phyloP scores from a whole-genome alignment of 495 filamentous ascomycete genomes.

The Amorphotheca resinae region DNA sequence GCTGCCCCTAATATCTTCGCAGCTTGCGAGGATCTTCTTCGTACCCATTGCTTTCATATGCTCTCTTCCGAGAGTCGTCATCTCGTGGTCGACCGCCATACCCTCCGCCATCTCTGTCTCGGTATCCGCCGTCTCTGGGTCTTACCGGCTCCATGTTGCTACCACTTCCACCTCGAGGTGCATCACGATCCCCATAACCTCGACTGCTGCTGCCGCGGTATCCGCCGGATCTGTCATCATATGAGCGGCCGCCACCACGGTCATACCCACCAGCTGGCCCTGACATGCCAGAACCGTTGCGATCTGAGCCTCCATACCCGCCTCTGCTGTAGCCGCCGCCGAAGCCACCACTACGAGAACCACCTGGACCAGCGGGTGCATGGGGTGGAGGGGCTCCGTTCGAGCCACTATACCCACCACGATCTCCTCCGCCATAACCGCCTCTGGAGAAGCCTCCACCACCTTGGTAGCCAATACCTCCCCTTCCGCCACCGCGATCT shows the following conservation, averaged over 20 bases:
- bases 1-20: constrained; percentile 52
- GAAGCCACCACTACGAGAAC: constrained; percentile 39
- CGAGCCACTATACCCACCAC: constrained; percentile 33
- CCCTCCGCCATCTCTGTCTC: constrained; percentile 28
- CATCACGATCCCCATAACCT: constrained; percentile 41
- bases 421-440: constrained; percentile 17
- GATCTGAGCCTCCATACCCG: constrained; percentile 35
- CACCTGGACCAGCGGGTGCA: constrained; percentile 69
- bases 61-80: constrained; percentile 49
- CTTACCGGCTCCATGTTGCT: constrained; percentile 60
- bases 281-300: constrained; percentile 20
- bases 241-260: constrained; percentile 46
- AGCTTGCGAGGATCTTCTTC: constrained; percentile 72
- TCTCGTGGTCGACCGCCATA: constrained; percentile 36
- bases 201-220: constrained; percentile 49
- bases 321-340: constrained; percentile 37
- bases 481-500: constrained; percentile 36
- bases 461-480: constrained; percentile 49
- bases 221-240: constrained; percentile 47
- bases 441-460: constrained; percentile 42
- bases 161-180: constrained; percentile 43
- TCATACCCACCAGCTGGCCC: constrained; percentile 46
- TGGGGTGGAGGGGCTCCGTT: constrained; percentile 48
- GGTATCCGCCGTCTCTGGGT: constrained; percentile 37
- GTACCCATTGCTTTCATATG: constrained; percentile 50